A percentile compares a stretch with the other conserved stretches of the same genome.
Evolutionary conservation across 1,139 yeast species (phyloP).

Genomic region (Saccharomyces hybrid): DNA sequence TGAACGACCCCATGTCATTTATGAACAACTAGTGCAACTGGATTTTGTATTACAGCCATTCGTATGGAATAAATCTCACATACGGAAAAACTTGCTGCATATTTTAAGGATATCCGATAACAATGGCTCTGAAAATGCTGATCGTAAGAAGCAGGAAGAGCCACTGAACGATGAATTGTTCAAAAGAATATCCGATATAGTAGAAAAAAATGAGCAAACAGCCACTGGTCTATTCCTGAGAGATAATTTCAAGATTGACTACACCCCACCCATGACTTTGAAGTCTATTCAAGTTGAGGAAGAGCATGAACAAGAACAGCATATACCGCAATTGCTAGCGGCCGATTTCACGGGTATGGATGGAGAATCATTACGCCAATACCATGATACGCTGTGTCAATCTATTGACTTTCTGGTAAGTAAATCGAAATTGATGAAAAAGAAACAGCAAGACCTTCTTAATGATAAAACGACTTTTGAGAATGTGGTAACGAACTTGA

Average conservation of each 20-base stretch:
- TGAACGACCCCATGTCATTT: slow-evolving; percentile 27
- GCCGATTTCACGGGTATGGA: slow-evolving; percentile 3
- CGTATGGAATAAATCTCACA: slow-evolving; percentile 24
- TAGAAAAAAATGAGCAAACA: slow-evolving; percentile 7
- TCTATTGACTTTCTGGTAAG: slow-evolving; percentile 20
- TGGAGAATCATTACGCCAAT: slow-evolving; percentile 9
- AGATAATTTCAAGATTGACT: slow-evolving; percentile 16
- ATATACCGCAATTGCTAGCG: slow-evolving; percentile 16
- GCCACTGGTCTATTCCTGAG: slow-evolving; percentile 10
- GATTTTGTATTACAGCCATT: slow-evolving; percentile 20
- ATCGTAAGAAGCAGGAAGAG: slow-evolving; percentile 5
- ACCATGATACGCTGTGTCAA: slow-evolving; percentile 26
- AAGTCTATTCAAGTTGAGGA: slow-evolving; percentile 12
- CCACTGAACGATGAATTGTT: slow-evolving; percentile 20
- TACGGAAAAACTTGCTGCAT: slow-evolving; percentile 21
- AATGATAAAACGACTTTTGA: slow-evolving; percentile 29
- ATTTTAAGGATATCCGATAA: slow-evolving; percentile 20
- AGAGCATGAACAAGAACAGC: slow-evolving; percentile 11
- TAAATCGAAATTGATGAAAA: slow-evolving; percentile 16
- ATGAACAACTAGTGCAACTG: slow-evolving; percentile 26
- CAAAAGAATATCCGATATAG: slow-evolving; percentile 9
- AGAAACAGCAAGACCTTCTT: slow-evolving; percentile 15
- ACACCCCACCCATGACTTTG: slow-evolving; percentile 17
- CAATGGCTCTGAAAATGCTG: slow-evolving; percentile 4
- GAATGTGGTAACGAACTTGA: slow-evolving; percentile 27